Percentiles rank a stretch among this genome's conserved stretches.
Evolutionary conservation across 768 basidiomycete genomes (phyloP).

Genomic region (Scleroderma bovista): DNA sequence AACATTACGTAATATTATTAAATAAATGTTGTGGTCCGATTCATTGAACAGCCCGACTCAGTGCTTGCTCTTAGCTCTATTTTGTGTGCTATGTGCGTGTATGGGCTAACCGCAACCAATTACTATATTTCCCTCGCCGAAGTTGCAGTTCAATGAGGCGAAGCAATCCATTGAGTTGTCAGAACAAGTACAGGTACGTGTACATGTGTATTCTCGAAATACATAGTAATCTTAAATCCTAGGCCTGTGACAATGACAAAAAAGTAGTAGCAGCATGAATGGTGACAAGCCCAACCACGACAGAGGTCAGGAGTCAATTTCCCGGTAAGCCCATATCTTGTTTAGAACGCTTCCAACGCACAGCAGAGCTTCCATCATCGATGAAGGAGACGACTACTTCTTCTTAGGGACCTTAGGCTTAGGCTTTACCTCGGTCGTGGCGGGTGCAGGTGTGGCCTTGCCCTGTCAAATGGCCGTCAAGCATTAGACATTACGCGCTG

Average conservation of each 20-base stretch:
- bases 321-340: not conserved
- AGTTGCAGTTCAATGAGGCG: too few relatives aligned
- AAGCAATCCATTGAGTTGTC: too few relatives aligned
- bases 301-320: not conserved
- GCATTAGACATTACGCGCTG: not conserved
- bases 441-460: conserved; percentile 11
- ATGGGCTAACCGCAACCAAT: not conserved
- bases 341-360: not conserved
- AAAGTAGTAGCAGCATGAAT: not conserved
- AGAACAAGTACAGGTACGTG: not conserved
- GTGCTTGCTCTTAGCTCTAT: too few relatives aligned
- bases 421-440: conserved; percentile 23
- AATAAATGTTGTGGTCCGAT: too few relatives aligned
- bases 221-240: not conserved
- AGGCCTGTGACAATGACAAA: too few relatives aligned
- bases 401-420: conserved; percentile 26
- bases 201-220: not conserved
- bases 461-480: conserved; percentile 8
- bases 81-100: too few relatives aligned
- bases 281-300: not conserved
- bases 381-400: not conserved
- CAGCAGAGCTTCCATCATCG: not conserved
- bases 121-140: not conserved
- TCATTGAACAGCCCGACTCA: too few relatives aligned
- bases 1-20: not conserved